Conservation (phyloP, 1,139 yeast genomes). For the Debaryomyces udenii region DNA sequence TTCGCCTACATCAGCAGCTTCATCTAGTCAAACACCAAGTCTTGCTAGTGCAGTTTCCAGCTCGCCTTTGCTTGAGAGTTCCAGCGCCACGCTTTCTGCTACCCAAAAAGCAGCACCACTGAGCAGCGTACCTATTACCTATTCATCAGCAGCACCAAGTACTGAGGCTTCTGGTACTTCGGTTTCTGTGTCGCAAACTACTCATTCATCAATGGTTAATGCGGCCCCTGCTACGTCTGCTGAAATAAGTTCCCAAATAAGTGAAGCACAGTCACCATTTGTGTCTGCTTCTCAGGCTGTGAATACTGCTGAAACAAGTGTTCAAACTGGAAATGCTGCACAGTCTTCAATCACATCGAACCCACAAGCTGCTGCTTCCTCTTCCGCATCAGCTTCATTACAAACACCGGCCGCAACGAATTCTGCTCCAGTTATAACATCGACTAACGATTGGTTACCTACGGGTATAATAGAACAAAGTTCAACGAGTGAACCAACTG, state of each 20-base stretch:
- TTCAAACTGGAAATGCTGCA: slow-evolving; percentile 2
- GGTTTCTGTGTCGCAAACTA: neutral
- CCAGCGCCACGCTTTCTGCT: neutral
- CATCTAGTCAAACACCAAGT: neutral
- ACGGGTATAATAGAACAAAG: slow-evolving; percentile 44
- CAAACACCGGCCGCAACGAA: slow-evolving; percentile 9
- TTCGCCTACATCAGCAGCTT: neutral
- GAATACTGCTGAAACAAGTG: neutral
- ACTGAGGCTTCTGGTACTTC: too few species aligned
- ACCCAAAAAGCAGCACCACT: neutral
- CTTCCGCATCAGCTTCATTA: slow-evolving; percentile 2
- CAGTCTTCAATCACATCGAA: slow-evolving; percentile 6
- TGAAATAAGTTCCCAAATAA: slow-evolving; percentile 1
- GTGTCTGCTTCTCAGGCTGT: neutral
- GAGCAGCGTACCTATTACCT: neutral
- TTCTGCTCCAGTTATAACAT: slow-evolving; percentile 16
- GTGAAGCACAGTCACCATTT: neutral
- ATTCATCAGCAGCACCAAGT: too few species aligned
- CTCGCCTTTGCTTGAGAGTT: neutral
- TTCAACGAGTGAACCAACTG: slow-evolving; percentile 30
- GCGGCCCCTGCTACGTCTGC: slow-evolving; percentile 1
- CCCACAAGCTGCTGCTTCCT: slow-evolving; percentile 2
- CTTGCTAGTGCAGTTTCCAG: neutral
- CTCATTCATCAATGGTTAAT: neutral
- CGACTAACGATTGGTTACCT: slow-evolving; percentile 52